These are phyloP conservation scores for Chloris gayana DNA, from an alignment of 176 grass and related monocot species.

Conservation along the genomic window DNA sequence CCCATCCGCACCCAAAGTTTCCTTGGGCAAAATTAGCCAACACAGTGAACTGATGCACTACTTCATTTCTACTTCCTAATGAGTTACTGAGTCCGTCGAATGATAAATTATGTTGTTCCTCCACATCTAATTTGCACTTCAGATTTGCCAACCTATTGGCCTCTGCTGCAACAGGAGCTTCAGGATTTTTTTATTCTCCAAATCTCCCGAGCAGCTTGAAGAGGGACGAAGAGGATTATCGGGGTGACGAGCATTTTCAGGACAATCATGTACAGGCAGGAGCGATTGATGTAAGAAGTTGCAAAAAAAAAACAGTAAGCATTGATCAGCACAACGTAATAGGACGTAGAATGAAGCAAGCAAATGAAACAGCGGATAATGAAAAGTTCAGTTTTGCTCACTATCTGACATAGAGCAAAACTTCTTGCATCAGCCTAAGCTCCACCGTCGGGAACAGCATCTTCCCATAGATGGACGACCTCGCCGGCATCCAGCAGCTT, in stretches of 20 bases:
- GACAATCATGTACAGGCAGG: constrained; percentile 39
- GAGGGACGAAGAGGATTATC: constrained; percentile 52
- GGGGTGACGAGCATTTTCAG: constrained; percentile 40
- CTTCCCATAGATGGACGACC: constrained; percentile 66
- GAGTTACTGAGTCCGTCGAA: neutral
- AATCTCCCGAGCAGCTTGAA: constrained; percentile 22
- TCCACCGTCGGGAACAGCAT: constrained; percentile 48
- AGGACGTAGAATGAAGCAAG: no score
- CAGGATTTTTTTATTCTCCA: neutral
- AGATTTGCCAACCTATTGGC: no score
- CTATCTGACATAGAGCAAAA: constrained; percentile 82
- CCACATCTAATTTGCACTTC: neutral
- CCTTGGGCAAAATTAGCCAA: constrained; percentile 14
- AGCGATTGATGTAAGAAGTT: constrained; percentile 80
- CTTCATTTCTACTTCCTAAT: constrained; percentile 25
- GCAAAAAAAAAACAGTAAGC: no score
- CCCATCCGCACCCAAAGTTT: no score
- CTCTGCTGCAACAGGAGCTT: neutral
- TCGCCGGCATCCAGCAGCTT: constrained; percentile 60
- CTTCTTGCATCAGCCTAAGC: constrained; percentile 77
- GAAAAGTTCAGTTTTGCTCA: no score
- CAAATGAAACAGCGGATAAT: neutral
- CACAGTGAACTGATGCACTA: neutral
- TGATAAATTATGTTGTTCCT: neutral
- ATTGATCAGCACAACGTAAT: no score